Conservation (phyloP, 108 stramenopile species). For the Asterionellopsis glacialis region DNA sequence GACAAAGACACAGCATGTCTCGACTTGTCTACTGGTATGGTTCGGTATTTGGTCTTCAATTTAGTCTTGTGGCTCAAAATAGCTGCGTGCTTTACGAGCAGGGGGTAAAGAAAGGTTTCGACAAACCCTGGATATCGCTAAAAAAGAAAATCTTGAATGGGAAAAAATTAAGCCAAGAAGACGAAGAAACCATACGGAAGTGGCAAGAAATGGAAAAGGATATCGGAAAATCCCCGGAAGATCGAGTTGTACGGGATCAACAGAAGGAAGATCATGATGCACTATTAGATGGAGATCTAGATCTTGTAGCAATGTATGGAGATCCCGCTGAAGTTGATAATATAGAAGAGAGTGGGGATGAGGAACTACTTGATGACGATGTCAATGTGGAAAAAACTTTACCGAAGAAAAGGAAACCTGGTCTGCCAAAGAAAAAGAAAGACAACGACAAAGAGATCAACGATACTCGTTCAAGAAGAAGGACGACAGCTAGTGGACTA, state of each 20-base stretch:
- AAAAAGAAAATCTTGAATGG: slow-evolving; percentile 18
- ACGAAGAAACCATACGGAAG: slow-evolving; percentile 7
- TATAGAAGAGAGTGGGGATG: not conserved
- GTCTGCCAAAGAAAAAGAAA: not conserved
- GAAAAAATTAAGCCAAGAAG: slow-evolving; percentile 12
- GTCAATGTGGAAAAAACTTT: not conserved
- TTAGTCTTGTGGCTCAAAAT: slow-evolving; percentile 19
- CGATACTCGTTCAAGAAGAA: not conserved
- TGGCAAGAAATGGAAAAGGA: slow-evolving; percentile 34
- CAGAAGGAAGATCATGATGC: not conserved
- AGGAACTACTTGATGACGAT: not conserved
- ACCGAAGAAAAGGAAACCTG: not conserved
- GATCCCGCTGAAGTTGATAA: not conserved
- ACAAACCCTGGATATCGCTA: slow-evolving; percentile 5
- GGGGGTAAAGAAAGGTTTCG: slow-evolving; percentile 18
- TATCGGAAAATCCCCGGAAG: slow-evolving; percentile 21
- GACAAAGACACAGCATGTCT: too few relatives aligned
- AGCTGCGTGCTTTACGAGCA: slow-evolving; percentile 25
- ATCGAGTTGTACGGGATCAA: slow-evolving; percentile 10
- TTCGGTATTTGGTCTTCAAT: slow-evolving; percentile 16
- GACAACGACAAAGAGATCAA: not conserved
- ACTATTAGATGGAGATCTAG: not conserved
- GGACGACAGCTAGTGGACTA: not conserved
- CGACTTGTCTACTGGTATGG: slow-evolving; percentile 20
- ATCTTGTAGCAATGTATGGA: not conserved